Conservation (phyloP, 805 yeast species). For the Wickerhamomyces mucosus region DNA sequence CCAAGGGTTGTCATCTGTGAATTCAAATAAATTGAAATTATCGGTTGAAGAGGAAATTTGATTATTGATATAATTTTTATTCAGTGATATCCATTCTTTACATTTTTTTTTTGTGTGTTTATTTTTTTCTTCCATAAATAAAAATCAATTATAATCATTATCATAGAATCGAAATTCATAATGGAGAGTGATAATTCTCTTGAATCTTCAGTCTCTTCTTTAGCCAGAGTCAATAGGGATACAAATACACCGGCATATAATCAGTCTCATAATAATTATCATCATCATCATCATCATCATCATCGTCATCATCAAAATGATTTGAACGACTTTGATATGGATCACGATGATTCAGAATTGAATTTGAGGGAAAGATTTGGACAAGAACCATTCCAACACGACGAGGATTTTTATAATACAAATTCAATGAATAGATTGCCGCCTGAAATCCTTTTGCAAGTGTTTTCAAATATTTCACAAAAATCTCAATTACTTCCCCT, state of each 20-base stretch:
- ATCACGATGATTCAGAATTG: conserved; percentile 6
- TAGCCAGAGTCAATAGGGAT: no score
- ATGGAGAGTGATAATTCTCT: conserved; percentile 17
- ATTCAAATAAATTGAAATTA: no score
- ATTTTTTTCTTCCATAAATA: no score
- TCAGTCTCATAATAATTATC: background rate
- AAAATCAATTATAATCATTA: no score
- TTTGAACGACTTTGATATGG: conserved; percentile 9
- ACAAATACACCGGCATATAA: no score
- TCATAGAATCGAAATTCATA: no score
- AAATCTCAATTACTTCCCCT: conserved; percentile 50
- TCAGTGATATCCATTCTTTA: no score
- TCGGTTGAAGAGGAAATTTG: no score
- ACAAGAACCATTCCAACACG: conserved; percentile 1
- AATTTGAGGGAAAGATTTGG: conserved; percentile 6
- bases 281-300: background rate
- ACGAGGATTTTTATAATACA: conserved; percentile 4
- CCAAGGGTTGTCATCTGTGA: no score
- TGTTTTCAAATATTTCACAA: conserved; percentile 54
- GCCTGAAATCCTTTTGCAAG: conserved; percentile 49
- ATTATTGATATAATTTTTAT: no score
- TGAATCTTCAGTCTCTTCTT: conserved; percentile 14
- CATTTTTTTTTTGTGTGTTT: no score
- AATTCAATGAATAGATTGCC: conserved; percentile 29
- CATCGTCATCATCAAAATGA: conserved; percentile 3